Evolutionary conservation across 176 grass and related monocot species (phyloP).

Genomic region (Dendrocalamus sinicus): DNA sequence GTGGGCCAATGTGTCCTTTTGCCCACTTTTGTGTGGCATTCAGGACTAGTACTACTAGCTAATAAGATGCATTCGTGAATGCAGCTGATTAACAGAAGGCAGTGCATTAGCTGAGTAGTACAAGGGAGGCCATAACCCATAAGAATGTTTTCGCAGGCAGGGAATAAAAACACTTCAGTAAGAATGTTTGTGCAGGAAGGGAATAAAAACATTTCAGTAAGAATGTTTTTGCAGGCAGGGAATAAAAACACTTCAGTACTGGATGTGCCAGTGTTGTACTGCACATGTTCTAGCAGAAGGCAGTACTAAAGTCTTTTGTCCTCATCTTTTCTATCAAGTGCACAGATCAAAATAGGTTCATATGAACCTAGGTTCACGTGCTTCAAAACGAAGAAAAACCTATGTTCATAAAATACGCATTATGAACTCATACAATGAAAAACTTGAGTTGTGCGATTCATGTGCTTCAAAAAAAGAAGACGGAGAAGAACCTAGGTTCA

Average conservation of each 20-base stretch:
- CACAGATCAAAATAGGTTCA: not conserved
- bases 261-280: too few relatives aligned
- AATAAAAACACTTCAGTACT: too few relatives aligned
- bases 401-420: not conserved
- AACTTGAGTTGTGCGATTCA: too few relatives aligned
- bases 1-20: not conserved
- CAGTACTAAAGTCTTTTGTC: not conserved
- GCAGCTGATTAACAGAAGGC: not conserved
- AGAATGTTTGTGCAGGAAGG: not conserved
- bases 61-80: not conserved
- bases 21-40: not conserved
- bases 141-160: too few relatives aligned
- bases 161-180: too few relatives aligned
- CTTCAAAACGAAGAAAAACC: too few relatives aligned
- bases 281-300: not conserved
- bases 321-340: not conserved
- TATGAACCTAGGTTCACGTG: too few relatives aligned
- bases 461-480: too few relatives aligned
- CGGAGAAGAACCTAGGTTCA: not conserved
- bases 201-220: too few relatives aligned
- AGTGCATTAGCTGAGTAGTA: not conserved
- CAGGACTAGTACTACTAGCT: not conserved
- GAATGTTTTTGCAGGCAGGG: too few relatives aligned
- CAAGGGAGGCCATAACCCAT: not conserved
- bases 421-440: too few relatives aligned